Base-by-base conservation (phyloP, 2,329 filamentous ascomycete species). In the Colletotrichum sp. region DNA sequence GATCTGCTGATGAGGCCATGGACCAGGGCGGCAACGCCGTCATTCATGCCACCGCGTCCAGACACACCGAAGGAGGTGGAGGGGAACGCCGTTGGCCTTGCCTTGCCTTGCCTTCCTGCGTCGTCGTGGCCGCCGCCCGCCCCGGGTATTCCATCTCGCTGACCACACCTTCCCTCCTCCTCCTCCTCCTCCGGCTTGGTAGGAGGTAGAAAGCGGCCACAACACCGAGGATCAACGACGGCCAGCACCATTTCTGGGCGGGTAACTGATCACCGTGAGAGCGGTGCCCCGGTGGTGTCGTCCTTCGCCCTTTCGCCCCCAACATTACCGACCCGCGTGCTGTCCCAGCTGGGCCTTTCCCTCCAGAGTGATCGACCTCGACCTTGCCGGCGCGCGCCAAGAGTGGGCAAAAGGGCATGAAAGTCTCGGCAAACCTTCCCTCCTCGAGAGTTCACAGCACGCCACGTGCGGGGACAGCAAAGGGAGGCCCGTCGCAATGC, bases 361-460 rank as follows among this genome's bases (percentile, higher is more conserved):
- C 59, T 32, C 16, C 69, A 9, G 21, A 30, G 34, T 60, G 74
- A 73, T 76, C 74, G 59, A 64, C 70, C 70, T 68, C 68, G 74
- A 52, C 70, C 70, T 76, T 74, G 74, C 70, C 57, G 44, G 63
- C 39, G 39, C 39, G 30, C 64, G 74, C 74, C 70, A 73, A 73
- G 74, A 26, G 70, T 21, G 44, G n/a, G 44, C 39, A 60, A 21
- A 57, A 74, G 52, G 70, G 74, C 74, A 76, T 76, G 57, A 76
- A 76, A 67, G 64, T 55, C 74, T 76, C 74, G 70, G 74, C 70
- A 76, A 76, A 76, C 70, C 70, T 76, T 74, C 70, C 64, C 57
- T 32, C 30, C 44, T 64, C 64, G 71, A 73, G 59, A 69, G 74
- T 69, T 65, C 74, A 65, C 34, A 34, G 32, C 21, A 52, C 74